Evolutionary conservation across 2,329 filamentous ascomycete genomes (phyloP).

Genomic region (Neonectria magnoliae): DNA sequence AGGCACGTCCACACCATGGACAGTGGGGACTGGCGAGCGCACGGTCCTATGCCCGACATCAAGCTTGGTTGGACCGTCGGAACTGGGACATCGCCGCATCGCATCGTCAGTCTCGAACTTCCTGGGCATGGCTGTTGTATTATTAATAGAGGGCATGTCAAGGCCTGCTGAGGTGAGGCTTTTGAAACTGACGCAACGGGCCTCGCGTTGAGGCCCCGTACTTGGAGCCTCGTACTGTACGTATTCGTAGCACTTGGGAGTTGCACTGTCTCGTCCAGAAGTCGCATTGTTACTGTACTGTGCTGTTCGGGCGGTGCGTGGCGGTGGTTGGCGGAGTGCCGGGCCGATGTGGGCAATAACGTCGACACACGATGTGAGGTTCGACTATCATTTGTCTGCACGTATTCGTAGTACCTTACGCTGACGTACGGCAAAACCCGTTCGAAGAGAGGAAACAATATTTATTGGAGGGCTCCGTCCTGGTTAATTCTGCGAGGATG

Average conservation of each 20-base stretch:
- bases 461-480: neutral
- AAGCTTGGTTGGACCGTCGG: slow-evolving; percentile 6
- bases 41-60: slow-evolving; percentile 33
- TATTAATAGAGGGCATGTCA: slow-evolving; percentile 37
- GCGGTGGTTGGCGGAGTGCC: slow-evolving; percentile 6
- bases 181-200: slow-evolving; percentile 32
- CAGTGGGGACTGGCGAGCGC: slow-evolving; percentile 36
- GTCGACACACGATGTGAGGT: slow-evolving; percentile 12
- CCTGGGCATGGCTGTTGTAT: slow-evolving; percentile 32
- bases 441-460: slow-evolving; percentile 5
- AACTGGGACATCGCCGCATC: slow-evolving; percentile 1
- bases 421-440: slow-evolving; percentile 13
- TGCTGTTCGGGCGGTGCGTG: neutral
- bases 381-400: slow-evolving; percentile 15
- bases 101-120: slow-evolving; percentile 30
- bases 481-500: slow-evolving; percentile 4
- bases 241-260: neutral
- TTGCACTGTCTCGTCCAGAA: slow-evolving; percentile 2
- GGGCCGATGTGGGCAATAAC: slow-evolving; percentile 6
- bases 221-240: neutral
- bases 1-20: slow-evolving; percentile 31
- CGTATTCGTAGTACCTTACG: neutral
- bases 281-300: neutral
- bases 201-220: slow-evolving; percentile 3
- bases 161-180: slow-evolving; percentile 29